A percentile compares a stretch with the other conserved stretches of the same genome.
phyloP scores from a whole-genome alignment of 2,329 filamentous ascomycete genomes.

The Penicillium sp. region DNA sequence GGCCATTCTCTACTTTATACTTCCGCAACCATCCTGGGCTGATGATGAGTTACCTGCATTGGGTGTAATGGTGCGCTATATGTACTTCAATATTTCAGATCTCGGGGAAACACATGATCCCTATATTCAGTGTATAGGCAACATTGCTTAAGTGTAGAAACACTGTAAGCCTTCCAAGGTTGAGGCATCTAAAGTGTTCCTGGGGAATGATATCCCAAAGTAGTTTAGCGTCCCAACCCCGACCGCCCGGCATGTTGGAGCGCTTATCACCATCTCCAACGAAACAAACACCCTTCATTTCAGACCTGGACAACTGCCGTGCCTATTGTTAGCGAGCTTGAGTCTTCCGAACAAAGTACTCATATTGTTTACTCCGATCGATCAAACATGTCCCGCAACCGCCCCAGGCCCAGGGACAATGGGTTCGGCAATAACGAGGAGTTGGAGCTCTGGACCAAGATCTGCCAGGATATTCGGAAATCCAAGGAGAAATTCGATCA shows the following conservation, averaged over 20 bases:
- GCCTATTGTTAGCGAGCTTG: background rate
- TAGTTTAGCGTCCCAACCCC: slow-evolving; percentile 7
- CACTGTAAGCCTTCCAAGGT: too few relatives aligned
- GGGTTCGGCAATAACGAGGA: slow-evolving; percentile 47
- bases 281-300: background rate
- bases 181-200: too few relatives aligned
- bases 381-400: slow-evolving; percentile 43
- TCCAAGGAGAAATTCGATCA: slow-evolving; percentile 48
- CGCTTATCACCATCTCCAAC: slow-evolving; percentile 8
- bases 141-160: too few relatives aligned
- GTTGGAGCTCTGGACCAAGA: slow-evolving; percentile 48
- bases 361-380: background rate
- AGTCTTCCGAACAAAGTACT: background rate
- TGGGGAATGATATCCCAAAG: background rate
- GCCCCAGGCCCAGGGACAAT: slow-evolving; percentile 45
- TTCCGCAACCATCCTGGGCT: background rate
- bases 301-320: background rate
- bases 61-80: too few relatives aligned
- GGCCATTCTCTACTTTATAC: background rate
- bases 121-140: too few relatives aligned
- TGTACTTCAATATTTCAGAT: too few relatives aligned
- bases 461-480: slow-evolving; percentile 44
- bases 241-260: slow-evolving; percentile 5
- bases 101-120: too few relatives aligned
- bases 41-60: background rate